phyloP scores from a whole-genome alignment of 495 filamentous ascomycete species.

The Penicillium desertorum region DNA sequence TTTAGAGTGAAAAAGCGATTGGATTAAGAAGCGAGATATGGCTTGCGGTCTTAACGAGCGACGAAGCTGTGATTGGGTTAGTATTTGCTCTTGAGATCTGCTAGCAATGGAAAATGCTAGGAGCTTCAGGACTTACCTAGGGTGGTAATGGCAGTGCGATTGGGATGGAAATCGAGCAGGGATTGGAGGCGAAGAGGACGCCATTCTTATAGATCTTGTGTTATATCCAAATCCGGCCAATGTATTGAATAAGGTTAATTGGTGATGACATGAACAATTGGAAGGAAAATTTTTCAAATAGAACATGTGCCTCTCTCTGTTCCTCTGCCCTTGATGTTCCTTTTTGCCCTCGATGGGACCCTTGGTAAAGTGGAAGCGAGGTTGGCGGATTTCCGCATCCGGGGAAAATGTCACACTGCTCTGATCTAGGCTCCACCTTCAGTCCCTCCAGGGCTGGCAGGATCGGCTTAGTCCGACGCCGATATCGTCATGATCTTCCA shows the following conservation, averaged over 20 bases:
- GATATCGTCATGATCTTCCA: background rate
- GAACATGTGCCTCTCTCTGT: background rate
- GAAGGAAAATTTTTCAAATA: constrained; percentile 11
- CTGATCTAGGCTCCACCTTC: constrained; percentile 9
- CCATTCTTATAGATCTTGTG: constrained; percentile 27
- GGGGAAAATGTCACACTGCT: constrained; percentile 26
- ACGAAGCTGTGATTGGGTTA: constrained; percentile 14
- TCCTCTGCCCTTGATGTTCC: constrained; percentile 4
- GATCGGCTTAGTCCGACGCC: background rate
- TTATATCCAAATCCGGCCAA: constrained; percentile 26
- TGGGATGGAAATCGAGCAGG: constrained; percentile 2
- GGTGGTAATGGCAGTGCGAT: constrained; percentile 14
- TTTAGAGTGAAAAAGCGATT: constrained; percentile 23
- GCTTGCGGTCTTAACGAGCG: constrained; percentile 29
- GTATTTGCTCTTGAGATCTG: background rate
- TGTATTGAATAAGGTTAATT: constrained; percentile 10
- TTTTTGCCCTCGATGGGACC: constrained; percentile 17
- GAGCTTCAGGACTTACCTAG: constrained; percentile 13
- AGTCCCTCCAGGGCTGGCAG: constrained; percentile 3
- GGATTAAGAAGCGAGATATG: constrained; percentile 16
- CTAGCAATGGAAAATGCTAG: background rate
- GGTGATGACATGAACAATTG: constrained; percentile 22
- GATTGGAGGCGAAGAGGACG: constrained; percentile 3
- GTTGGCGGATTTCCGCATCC: constrained; percentile 28
- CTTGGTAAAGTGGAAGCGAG: constrained; percentile 14